Evolutionary conservation across 805 yeast genomes (phyloP).

Genomic region (Wickerhamomyces sydowiorum): DNA sequence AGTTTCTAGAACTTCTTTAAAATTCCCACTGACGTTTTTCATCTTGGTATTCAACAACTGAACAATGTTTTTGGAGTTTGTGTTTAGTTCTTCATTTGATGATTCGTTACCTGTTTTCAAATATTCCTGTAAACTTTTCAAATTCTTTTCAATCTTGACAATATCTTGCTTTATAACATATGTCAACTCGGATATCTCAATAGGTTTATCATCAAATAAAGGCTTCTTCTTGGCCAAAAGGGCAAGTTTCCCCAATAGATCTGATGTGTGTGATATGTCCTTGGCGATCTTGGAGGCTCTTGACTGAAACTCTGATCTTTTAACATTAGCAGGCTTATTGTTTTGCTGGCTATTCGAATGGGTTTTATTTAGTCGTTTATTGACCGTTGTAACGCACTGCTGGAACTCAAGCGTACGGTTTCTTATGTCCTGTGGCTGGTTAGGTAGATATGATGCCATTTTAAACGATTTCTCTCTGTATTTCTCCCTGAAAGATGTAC

Average conservation of each 20-base stretch:
- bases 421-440: slow-evolving; percentile 35
- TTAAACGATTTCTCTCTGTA: background rate
- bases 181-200: slow-evolving; percentile 89
- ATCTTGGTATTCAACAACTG: slow-evolving; percentile 83
- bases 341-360: slow-evolving; percentile 18
- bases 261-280: slow-evolving; percentile 84
- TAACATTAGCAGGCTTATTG: slow-evolving; percentile 12
- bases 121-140: slow-evolving; percentile 54
- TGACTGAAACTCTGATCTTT: slow-evolving; percentile 46
- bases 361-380: slow-evolving; percentile 45
- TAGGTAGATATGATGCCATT: slow-evolving; percentile 10
- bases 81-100: slow-evolving; percentile 50
- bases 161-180: slow-evolving; percentile 76
- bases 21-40: slow-evolving; percentile 88
- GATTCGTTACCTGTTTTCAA: slow-evolving; percentile 34
- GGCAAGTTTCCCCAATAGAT: slow-evolving; percentile 73
- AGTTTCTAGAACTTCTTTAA: slow-evolving; percentile 81
- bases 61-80: slow-evolving; percentile 79
- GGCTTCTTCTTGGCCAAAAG: slow-evolving; percentile 83
- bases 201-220: slow-evolving; percentile 87
- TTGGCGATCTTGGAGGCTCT: slow-evolving; percentile 80
- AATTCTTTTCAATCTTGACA: slow-evolving; percentile 67
- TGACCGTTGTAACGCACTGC: slow-evolving; percentile 77
- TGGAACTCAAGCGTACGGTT: slow-evolving; percentile 92
- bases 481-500: no score